Evolutionary conservation across 495 filamentous ascomycete species (phyloP).

Genomic region (Trichodelitschia bisporula): DNA sequence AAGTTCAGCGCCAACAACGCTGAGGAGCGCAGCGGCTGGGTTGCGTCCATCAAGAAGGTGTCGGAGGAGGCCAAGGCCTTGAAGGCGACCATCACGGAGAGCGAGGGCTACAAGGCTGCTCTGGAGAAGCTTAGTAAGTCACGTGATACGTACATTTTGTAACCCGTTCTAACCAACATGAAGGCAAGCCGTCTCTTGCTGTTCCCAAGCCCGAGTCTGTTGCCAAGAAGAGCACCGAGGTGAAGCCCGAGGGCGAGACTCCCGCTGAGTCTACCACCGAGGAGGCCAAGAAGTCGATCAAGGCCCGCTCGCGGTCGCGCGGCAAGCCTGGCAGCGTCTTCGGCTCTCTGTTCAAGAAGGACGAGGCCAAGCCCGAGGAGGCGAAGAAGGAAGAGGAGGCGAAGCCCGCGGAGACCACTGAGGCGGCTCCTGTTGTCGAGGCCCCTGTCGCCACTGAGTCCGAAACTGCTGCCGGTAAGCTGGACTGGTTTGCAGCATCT

Average conservation of each 20-base stretch:
- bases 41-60: constrained; percentile 31
- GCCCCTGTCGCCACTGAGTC: too few relatives aligned
- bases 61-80: constrained; percentile 24
- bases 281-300: constrained; percentile 13
- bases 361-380: constrained; percentile 22
- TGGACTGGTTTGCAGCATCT: too few relatives aligned
- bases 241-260: constrained; percentile 10
- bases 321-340: constrained; percentile 72
- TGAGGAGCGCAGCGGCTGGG: constrained; percentile 77
- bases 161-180: too few relatives aligned
- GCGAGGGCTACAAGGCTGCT: constrained; percentile 22
- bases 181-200: constrained; percentile 14
- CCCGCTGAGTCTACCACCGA: constrained; percentile 15
- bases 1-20: constrained; percentile 51
- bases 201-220: constrained; percentile 11
- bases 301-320: constrained; percentile 49
- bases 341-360: constrained; percentile 41
- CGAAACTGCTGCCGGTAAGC: too few relatives aligned
- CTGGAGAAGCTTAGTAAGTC: constrained; percentile 20
- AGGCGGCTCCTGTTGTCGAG: too few relatives aligned
- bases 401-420: constrained; percentile 7
- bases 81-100: constrained; percentile 18
- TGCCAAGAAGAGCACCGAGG: constrained; percentile 17
- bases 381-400: constrained; percentile 24
- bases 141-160: too few relatives aligned